phyloP scores from a whole-genome alignment of 495 filamentous ascomycete species.

The Penicillium desertorum region DNA sequence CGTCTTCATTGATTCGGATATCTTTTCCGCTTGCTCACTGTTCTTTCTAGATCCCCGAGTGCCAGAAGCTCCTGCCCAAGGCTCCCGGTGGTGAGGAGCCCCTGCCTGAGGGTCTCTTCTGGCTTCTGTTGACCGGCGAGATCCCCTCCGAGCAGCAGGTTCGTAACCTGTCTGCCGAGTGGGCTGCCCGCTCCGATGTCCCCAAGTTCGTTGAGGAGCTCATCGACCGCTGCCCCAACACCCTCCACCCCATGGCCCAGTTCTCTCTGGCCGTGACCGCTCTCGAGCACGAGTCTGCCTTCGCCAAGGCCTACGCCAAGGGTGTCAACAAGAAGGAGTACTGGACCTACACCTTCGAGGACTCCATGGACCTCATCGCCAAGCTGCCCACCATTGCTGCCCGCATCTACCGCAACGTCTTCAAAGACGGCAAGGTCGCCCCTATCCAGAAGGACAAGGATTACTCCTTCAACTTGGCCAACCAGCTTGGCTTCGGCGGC shows the following conservation, averaged over 20 bases:
- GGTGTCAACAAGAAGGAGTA: slow-evolving; percentile 98
- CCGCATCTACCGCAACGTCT: slow-evolving; percentile 99
- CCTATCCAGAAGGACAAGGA: slow-evolving; percentile 97
- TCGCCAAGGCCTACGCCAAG: slow-evolving; percentile 97
- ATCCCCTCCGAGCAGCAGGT: slow-evolving; percentile 97
- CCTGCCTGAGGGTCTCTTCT: slow-evolving; percentile 98
- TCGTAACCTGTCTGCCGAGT: slow-evolving; percentile 93
- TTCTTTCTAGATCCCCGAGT: slow-evolving; percentile 79
- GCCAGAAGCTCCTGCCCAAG: slow-evolving; percentile 95
- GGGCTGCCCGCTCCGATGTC: slow-evolving; percentile 94
- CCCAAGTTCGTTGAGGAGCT: slow-evolving; percentile 98
- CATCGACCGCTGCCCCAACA: slow-evolving; percentile 97
- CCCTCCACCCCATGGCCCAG: slow-evolving; percentile 99
- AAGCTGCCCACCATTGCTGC: slow-evolving; percentile 98
- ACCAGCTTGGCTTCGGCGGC: slow-evolving; percentile 92
- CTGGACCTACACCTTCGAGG: slow-evolving; percentile 99
- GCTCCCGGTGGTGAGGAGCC: slow-evolving; percentile 94
- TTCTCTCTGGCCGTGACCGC: slow-evolving; percentile 97
- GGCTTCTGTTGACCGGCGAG: slow-evolving; percentile 96
- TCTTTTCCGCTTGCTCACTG: slow-evolving; percentile 20
- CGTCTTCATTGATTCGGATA: slow-evolving; percentile 22
- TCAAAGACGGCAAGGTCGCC: slow-evolving; percentile 98
- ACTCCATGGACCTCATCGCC: slow-evolving; percentile 99
- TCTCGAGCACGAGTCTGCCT: slow-evolving; percentile 95
- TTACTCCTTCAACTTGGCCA: slow-evolving; percentile 96